Evolutionary conservation across 352 stramenopile genomes (phyloP).

Genomic region (Heterotrichella gracilis): DNA sequence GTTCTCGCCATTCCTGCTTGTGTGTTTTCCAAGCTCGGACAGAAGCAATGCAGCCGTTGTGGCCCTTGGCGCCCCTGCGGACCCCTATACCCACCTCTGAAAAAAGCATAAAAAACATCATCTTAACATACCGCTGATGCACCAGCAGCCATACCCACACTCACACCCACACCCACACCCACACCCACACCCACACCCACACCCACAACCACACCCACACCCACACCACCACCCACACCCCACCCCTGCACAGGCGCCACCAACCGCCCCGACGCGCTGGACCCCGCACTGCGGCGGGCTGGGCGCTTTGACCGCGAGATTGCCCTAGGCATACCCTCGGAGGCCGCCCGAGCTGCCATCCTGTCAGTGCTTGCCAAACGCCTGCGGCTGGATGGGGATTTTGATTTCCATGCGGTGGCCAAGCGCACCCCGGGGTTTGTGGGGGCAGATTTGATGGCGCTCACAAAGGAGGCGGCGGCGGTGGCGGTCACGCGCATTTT

Average conservation of each 20-base stretch:
- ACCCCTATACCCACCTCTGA: too few relatives aligned
- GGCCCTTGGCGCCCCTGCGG: too few relatives aligned
- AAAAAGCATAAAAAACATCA: too few relatives aligned
- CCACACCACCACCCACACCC: too few relatives aligned
- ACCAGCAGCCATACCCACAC: too few relatives aligned
- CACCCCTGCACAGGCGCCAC: constrained; percentile 40
- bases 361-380: constrained; percentile 52
- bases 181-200: constrained; percentile 37
- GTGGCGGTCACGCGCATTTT: constrained; percentile 91
- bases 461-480: constrained; percentile 87
- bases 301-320: constrained; percentile 95
- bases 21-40: too few relatives aligned
- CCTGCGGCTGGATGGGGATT: constrained; percentile 58
- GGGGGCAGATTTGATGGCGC: constrained; percentile 70
- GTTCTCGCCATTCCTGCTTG: too few relatives aligned
- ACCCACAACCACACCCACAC: too few relatives aligned
- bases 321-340: constrained; percentile 70
- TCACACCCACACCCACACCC: neutral
- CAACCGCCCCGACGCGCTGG: constrained; percentile 74
- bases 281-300: constrained; percentile 63
- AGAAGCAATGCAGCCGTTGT: too few relatives aligned
- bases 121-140: too few relatives aligned
- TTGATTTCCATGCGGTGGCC: constrained; percentile 67
- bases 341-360: constrained; percentile 60
- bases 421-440: constrained; percentile 73